Conservation (phyloP, 176 grass and related monocot genomes). For the Bromus sterilis region DNA sequence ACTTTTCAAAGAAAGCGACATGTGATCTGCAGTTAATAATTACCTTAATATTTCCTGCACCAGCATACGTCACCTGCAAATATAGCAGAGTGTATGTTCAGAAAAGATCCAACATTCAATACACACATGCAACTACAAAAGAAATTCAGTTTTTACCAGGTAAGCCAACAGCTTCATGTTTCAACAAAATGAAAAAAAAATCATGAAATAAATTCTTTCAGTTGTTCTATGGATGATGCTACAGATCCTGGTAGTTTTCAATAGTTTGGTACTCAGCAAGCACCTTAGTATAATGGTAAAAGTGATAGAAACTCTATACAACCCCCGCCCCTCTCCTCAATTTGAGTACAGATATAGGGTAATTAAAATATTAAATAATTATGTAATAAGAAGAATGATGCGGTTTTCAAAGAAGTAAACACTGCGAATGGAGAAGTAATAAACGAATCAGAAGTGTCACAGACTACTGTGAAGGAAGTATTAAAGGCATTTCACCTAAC, state of each 20-base stretch:
- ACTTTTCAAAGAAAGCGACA: background rate
- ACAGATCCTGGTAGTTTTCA: background rate
- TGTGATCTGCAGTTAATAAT: background rate
- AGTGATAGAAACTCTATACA: background rate
- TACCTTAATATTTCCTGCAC: conserved; percentile 68
- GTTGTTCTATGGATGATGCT: background rate
- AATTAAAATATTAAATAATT: background rate
- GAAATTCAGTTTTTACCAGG: background rate
- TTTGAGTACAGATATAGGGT: background rate
- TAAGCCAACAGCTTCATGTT: background rate
- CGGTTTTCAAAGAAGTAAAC: background rate
- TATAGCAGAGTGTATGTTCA: background rate
- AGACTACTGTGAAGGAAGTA: background rate
- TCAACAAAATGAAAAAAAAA: background rate
- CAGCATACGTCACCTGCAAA: conserved; percentile 54
- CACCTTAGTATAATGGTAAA: background rate
- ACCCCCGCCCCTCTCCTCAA: background rate
- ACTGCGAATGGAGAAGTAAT: background rate
- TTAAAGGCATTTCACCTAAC: background rate
- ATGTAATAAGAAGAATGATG: background rate
- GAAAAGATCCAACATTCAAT: background rate
- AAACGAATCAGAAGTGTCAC: background rate
- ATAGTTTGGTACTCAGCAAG: background rate
- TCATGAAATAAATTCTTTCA: background rate
- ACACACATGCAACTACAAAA: conserved; percentile 16